phyloP scores from a whole-genome alignment of 768 basidiomycete species.

The Suillus occidentalis region DNA sequence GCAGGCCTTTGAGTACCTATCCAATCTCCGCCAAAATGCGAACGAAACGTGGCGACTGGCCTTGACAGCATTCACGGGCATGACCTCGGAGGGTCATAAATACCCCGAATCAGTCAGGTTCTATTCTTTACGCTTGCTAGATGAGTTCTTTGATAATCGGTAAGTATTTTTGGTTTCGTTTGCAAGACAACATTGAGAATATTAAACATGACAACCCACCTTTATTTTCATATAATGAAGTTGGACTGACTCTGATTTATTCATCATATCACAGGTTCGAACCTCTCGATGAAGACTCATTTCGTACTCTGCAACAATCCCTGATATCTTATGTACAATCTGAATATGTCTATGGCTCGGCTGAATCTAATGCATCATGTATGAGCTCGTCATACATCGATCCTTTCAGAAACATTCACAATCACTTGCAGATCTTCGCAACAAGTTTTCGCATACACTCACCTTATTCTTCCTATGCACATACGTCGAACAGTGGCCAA shows the following conservation, averaged over 20 bases:
- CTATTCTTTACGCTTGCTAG: slow-evolving; percentile 76
- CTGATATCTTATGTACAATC: slow-evolving; percentile 81
- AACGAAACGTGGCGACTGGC: slow-evolving; percentile 80
- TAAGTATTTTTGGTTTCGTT: slow-evolving; percentile 40
- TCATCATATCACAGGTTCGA: slow-evolving; percentile 47
- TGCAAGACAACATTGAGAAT: background rate
- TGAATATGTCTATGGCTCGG: slow-evolving; percentile 84
- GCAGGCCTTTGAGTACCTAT: slow-evolving; percentile 84
- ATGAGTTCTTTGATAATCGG: slow-evolving; percentile 83
- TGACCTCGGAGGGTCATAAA: slow-evolving; percentile 62
- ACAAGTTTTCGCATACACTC: slow-evolving; percentile 92
- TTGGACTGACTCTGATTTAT: slow-evolving; percentile 12
- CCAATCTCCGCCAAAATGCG: slow-evolving; percentile 73
- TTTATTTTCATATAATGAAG: background rate
- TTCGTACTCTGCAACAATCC: slow-evolving; percentile 71
- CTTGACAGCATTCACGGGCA: slow-evolving; percentile 69
- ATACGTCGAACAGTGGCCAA: slow-evolving; percentile 83
- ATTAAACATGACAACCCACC: background rate
- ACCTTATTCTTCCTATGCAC: slow-evolving; percentile 87
- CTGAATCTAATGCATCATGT: slow-evolving; percentile 83
- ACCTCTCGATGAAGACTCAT: slow-evolving; percentile 66
- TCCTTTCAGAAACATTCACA: slow-evolving; percentile 16
- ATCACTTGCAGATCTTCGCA: slow-evolving; percentile 68
- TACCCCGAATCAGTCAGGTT: slow-evolving; percentile 74
- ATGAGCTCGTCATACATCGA: slow-evolving; percentile 36